phyloP scores from a whole-genome alignment of 2,329 filamentous ascomycete species.

The Tolypocladium album region DNA sequence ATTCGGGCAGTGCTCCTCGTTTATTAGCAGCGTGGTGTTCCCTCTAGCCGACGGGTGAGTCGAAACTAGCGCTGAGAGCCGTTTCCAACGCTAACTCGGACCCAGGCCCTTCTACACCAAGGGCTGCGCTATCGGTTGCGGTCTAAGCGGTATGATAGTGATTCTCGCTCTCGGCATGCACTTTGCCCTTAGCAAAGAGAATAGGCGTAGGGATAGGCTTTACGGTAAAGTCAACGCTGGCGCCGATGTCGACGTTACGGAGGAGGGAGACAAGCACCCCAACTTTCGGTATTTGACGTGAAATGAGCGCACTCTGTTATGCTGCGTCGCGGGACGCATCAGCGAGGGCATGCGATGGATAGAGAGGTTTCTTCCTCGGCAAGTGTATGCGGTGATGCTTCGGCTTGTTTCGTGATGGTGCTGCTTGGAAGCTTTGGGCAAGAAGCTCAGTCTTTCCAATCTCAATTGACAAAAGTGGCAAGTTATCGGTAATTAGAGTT shows the following conservation, averaged over 20 bases:
- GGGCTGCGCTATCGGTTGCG: constrained; percentile 10
- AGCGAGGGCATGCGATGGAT: no score
- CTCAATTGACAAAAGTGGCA: no score
- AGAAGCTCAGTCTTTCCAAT: no score
- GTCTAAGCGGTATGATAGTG: constrained; percentile 5
- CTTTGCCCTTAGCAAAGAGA: constrained; percentile 7
- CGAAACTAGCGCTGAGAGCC: no score
- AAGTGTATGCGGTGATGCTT: no score
- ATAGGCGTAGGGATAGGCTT: constrained; percentile 4
- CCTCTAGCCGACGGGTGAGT: constrained; percentile 12
- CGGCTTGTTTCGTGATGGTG: no score
- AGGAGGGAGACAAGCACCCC: constrained; percentile 7
- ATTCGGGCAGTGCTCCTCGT: constrained; percentile 18
- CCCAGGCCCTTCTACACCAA: constrained; percentile 7
- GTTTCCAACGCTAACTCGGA: neutral
- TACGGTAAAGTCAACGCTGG: constrained; percentile 4
- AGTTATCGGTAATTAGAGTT: no score
- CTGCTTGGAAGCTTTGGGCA: no score
- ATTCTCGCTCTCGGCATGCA: constrained; percentile 7
- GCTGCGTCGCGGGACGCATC: no score
- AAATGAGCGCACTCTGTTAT: neutral
- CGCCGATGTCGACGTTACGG: constrained; percentile 6
- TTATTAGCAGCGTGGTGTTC: constrained; percentile 15
- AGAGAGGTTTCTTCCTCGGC: no score
- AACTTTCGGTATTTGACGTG: constrained; percentile 10